These are phyloP conservation scores for Salix caprea DNA, from an alignment of 345 rosid genomes.

Conservation along the genomic window DNA sequence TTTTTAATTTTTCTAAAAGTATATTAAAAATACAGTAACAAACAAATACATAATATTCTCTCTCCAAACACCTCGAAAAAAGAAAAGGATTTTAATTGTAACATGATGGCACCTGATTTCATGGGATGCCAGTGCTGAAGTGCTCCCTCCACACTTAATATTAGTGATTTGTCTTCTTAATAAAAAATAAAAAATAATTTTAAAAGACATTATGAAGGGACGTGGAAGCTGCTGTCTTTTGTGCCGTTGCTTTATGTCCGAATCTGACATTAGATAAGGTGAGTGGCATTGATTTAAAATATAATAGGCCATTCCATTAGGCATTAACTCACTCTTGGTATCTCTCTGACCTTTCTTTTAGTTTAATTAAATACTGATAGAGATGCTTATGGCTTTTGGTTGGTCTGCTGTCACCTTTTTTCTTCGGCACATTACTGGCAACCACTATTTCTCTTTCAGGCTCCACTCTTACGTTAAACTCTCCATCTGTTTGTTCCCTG, in stretches of 20 bases:
- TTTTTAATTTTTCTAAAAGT: too few relatives aligned
- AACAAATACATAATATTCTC: background rate
- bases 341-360: background rate
- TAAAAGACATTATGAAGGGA: too few relatives aligned
- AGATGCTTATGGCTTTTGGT: constrained; percentile 7
- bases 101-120: background rate
- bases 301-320: background rate
- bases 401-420: constrained; percentile 2
- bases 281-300: too few relatives aligned
- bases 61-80: background rate
- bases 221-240: background rate
- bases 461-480: background rate
- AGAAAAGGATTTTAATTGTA: background rate
- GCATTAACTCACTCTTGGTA: background rate
- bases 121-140: background rate
- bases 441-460: constrained; percentile 3
- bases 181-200: too few relatives aligned
- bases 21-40: too few relatives aligned
- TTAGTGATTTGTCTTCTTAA: too few relatives aligned
- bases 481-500: background rate
- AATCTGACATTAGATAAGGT: background rate
- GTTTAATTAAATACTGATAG: background rate
- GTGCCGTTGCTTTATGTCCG: background rate
- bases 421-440: background rate
- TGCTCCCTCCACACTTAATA: background rate